Evolutionary conservation across 345 rosid species (phyloP), one percentile per base, ranked within the genome.

Genomic region (Eutrema heterophyllum): DNA sequence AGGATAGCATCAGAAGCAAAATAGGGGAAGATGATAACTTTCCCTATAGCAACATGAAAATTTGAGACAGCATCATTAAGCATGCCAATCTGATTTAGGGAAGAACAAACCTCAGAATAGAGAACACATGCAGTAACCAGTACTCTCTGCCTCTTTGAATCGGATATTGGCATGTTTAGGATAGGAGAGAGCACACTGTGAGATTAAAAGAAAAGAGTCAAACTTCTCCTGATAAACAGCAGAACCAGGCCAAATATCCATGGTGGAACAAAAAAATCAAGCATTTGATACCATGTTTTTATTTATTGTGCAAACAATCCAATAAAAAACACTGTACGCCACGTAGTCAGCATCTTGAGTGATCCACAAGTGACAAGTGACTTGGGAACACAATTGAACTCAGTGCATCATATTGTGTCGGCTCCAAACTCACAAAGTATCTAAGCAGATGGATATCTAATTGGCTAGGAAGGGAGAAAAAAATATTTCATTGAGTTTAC

Each of bases 61-160:
- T 55, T 58, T 77, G 61, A 53, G 58, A 66, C 62, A 64, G 36
- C n/a, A 40, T 30, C 52, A 40, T 15, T 75, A 48, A 54, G 40
- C 70, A 77, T 38, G 49, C 40, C 64, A 67, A 65, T 33, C 68
- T 44, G 73, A 51, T 63, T 71, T 51, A 75, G 75, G 16, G 58
- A 38, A 75, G 67, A 83, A 86, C 98, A 77, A 80, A 96, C 99
- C 99, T 96, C 99, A 41, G 99, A 90, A 83, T 86, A 96, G 11
- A 96, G 91, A 81, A 96, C 91, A 80, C 99, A 96, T 56, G 96
- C 87, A 35, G 98, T 94, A 71, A 92, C 99, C 84, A 96, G 78
- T 71, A 96, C 99, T 83, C 98, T 83, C 74, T 90, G 99, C 78
- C 98, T 84, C 86, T 90, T 96, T 67, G 99, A 96, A 79, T 96